These are phyloP conservation scores for Ramularia endophylla DNA, from an alignment of 2,329 filamentous ascomycete genomes.

Conservation along the genomic window DNA sequence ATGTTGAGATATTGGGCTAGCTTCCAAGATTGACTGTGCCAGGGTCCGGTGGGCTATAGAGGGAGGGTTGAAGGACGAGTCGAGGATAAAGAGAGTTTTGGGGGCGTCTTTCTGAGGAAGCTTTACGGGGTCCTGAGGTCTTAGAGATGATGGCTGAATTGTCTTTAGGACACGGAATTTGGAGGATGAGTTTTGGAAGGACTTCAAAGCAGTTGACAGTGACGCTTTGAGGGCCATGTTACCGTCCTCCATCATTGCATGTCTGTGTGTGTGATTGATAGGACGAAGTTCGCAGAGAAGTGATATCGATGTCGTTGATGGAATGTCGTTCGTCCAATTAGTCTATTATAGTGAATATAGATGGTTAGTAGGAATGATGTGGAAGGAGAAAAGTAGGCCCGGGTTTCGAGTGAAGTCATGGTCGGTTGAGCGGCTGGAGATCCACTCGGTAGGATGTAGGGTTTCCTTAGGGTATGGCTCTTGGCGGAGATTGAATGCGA, in stretches of 20 bases:
- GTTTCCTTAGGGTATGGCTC: too few species aligned
- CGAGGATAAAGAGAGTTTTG: constrained; percentile 54
- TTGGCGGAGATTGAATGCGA: too few species aligned
- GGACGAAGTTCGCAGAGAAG: too few species aligned
- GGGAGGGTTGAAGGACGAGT: constrained; percentile 62
- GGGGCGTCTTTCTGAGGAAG: constrained; percentile 18
- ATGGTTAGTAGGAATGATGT: too few species aligned
- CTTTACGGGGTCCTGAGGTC: constrained; percentile 14
- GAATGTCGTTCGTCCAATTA: too few species aligned
- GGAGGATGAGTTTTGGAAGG: constrained; percentile 36
- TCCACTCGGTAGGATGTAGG: too few species aligned
- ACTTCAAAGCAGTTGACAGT: constrained; percentile 37
- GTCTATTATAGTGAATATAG: too few species aligned
- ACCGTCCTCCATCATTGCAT: constrained; percentile 8
- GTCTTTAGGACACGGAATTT: constrained; percentile 34
- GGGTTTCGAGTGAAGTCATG: too few species aligned
- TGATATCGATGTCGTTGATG: too few species aligned
- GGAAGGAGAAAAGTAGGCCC: too few species aligned
- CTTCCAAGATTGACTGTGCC: constrained; percentile 47
- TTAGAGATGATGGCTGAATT: constrained; percentile 16
- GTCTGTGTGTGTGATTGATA: too few species aligned
- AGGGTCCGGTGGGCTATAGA: constrained; percentile 54
- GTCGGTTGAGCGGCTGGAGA: too few species aligned
- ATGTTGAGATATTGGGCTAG: constrained; percentile 25
- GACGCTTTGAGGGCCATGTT: constrained; percentile 7